Percentiles rank a stretch among this genome's conserved stretches.
Evolutionary conservation across 2,329 filamentous ascomycete species (phyloP).

Genomic region (Hirsutella minnesotensis): DNA sequence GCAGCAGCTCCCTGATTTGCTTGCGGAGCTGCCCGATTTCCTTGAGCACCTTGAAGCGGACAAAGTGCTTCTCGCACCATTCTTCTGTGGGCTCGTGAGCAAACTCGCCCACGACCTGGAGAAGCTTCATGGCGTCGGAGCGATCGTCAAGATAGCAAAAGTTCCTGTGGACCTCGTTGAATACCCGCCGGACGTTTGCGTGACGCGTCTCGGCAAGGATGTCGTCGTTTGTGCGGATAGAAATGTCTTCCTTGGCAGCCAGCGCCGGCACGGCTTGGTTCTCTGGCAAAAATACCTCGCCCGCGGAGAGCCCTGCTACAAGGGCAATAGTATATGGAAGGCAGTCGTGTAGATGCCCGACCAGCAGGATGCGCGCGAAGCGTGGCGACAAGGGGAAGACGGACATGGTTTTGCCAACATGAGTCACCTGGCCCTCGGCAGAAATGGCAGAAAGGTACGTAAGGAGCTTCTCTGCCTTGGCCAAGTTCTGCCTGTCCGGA

Average conservation of each 20-base stretch:
- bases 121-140: conserved; percentile 80
- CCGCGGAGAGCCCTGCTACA: conserved; percentile 77
- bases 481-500: conserved; percentile 63
- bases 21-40: conserved; percentile 74
- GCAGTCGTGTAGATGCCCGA: conserved; percentile 73
- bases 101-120: conserved; percentile 82
- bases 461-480: conserved; percentile 75
- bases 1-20: conserved; percentile 74
- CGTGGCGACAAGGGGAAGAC: conserved; percentile 83
- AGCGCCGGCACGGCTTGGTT: conserved; percentile 57
- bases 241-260: conserved; percentile 31
- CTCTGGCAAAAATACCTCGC: conserved; percentile 78
- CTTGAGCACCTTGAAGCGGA: conserved; percentile 75
- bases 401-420: conserved; percentile 69
- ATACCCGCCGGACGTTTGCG: conserved; percentile 48
- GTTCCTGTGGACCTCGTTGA: conserved; percentile 61
- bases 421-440: conserved; percentile 60
- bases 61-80: conserved; percentile 76
- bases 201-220: conserved; percentile 59
- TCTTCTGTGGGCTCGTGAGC: conserved; percentile 58
- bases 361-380: conserved; percentile 82
- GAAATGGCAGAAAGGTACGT: conserved; percentile 75
- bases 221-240: conserved; percentile 52
- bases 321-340: conserved; percentile 78
- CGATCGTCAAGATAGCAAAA: conserved; percentile 73